Evolutionary conservation across 345 rosid species (phyloP), one percentile per base, ranked within the genome.

Genomic region (Clausena lansium): DNA sequence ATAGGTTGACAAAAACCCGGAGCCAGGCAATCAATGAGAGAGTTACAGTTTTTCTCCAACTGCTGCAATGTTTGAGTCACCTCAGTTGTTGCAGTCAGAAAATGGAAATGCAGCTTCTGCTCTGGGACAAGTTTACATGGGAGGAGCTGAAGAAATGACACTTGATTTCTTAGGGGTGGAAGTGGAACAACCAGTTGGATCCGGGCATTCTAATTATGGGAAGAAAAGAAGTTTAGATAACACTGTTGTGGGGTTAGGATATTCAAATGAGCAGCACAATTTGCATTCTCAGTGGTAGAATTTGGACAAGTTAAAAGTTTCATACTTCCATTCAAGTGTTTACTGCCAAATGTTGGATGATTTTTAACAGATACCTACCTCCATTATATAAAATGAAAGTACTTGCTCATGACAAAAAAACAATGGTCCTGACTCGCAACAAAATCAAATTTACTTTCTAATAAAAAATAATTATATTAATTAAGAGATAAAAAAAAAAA

Each of bases 111-210:
- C 59, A 36, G 70, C 39, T 33, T 58, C 61, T 36, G 38, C 55
- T 9, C 61, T 80, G 17, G 79, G 67, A 27, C 77, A 81, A 71
- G 71, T 47, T 66, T 80, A 61, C 72, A 25, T 59, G 65, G 82
- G 68, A 69, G 85, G 82, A 50, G 79, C 73, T 6, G 79, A 79
- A 54, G 88, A 83, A 76, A 74, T 78, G 83, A 87, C 90, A 0
- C 77, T 88, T 39, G 91, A 88, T 76, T 87, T 88, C 82, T 76
- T 90, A 13, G 91, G 88, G 36, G 83, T 85, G 70, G 88, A 90
- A 73, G 85, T 84, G 13, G 69, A 50, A 50, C 55, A 50, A 50
- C 7, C 22, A 17, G 22, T 17, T 50, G 55, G 55, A 2, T 14
- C 74, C 10, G 83, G 77, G 6, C 76, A 77, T 68, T 78, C 85